Conservation (phyloP, 2,329 filamentous ascomycete genomes). For the Furcasterigmium furcatum region DNA sequence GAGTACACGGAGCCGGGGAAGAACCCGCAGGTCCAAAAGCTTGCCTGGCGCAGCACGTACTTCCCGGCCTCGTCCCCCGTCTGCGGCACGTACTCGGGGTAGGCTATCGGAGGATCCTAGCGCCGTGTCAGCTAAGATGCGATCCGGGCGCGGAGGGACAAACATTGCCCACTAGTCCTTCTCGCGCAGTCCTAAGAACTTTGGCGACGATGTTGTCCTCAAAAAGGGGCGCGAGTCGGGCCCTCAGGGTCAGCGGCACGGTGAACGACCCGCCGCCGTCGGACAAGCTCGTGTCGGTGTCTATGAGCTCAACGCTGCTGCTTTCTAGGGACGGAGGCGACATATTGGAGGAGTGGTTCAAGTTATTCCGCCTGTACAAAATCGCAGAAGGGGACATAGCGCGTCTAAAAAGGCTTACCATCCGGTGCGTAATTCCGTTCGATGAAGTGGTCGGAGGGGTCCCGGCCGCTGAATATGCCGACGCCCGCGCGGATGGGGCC, state of each 20-base stretch:
- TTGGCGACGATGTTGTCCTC: constrained; percentile 15
- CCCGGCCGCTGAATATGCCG: too few relatives aligned
- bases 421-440: too few relatives aligned
- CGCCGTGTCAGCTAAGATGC: not conserved
- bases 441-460: too few relatives aligned
- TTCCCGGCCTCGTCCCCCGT: constrained; percentile 1
- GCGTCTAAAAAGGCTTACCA: too few relatives aligned
- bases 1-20: constrained; percentile 32
- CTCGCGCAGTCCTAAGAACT: constrained; percentile 12
- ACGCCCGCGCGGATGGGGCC: too few relatives aligned
- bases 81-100: constrained; percentile 9
- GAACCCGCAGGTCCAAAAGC: constrained; percentile 19
- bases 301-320: constrained; percentile 5
- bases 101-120: constrained; percentile 6
- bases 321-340: not conserved
- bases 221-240: constrained; percentile 4
- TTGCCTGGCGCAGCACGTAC: constrained; percentile 2
- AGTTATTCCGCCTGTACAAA: too few relatives aligned
- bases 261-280: not conserved
- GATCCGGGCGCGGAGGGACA: not conserved
- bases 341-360: not conserved
- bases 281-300: constrained; percentile 8
- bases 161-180: constrained; percentile 11
- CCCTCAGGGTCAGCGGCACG: not conserved
- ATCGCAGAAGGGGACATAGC: too few relatives aligned